phyloP scores from a whole-genome alignment of 2,329 filamentous ascomycete genomes.

The Fusarium floridanum region DNA sequence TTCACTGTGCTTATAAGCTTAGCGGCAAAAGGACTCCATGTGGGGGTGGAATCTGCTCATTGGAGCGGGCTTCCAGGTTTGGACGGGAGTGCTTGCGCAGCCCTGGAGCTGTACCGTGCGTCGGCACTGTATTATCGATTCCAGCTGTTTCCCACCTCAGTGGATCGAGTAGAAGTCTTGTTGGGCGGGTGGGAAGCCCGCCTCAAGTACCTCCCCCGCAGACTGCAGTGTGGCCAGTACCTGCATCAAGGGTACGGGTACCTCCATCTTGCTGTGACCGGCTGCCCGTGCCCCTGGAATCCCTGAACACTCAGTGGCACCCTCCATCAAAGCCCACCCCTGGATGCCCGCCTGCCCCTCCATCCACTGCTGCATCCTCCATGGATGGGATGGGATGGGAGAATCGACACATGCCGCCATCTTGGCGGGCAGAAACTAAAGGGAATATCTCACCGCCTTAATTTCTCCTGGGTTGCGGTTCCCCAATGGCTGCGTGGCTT shows the following conservation, averaged over 20 bases:
- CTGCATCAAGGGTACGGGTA: constrained; percentile 34
- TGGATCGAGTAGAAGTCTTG: neutral
- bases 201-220: constrained; percentile 28
- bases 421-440: constrained; percentile 42
- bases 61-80: constrained; percentile 32
- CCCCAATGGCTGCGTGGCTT: constrained; percentile 42
- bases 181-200: constrained; percentile 9
- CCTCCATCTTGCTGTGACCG: constrained; percentile 17
- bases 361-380: neutral
- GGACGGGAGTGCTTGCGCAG: constrained; percentile 37
- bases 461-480: constrained; percentile 36
- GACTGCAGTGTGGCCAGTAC: constrained; percentile 31
- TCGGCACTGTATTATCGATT: constrained; percentile 22
- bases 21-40: constrained; percentile 21
- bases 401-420: constrained; percentile 32
- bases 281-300: constrained; percentile 21
- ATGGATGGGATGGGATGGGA: constrained; percentile 2
- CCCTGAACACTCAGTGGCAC: constrained; percentile 24
- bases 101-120: constrained; percentile 34
- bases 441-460: constrained; percentile 46
- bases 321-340: neutral
- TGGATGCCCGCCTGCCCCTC: constrained; percentile 18
- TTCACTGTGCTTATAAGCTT: constrained; percentile 30
- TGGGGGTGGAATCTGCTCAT: constrained; percentile 23
- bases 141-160: neutral